These are phyloP conservation scores for Xylaria longipes DNA, from an alignment of 495 filamentous ascomycete species.

Conservation along the genomic window DNA sequence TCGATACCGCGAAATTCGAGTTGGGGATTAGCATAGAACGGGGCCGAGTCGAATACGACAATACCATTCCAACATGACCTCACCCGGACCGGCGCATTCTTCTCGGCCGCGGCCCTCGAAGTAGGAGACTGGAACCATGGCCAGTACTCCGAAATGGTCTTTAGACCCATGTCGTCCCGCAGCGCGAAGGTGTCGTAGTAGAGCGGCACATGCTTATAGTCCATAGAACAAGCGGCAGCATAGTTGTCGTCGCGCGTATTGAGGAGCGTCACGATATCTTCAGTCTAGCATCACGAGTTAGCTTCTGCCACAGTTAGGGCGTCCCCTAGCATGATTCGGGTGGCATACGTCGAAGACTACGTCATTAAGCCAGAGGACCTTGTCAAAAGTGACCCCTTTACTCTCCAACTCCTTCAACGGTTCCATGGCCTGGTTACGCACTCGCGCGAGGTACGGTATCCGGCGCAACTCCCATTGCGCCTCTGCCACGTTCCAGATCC, in stretches of 20 bases:
- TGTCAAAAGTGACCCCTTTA: slow-evolving; percentile 63
- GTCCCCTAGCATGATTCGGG: not conserved
- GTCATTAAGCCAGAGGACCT: slow-evolving; percentile 77
- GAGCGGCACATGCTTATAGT: slow-evolving; percentile 69
- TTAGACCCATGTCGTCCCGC: slow-evolving; percentile 69
- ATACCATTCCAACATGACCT: slow-evolving; percentile 87
- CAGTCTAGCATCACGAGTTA: slow-evolving; percentile 47
- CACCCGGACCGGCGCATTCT: slow-evolving; percentile 67
- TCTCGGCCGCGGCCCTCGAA: slow-evolving; percentile 65
- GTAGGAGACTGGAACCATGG: slow-evolving; percentile 73
- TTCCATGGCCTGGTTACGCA: slow-evolving; percentile 66
- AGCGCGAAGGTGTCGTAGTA: slow-evolving; percentile 90
- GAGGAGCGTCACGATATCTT: slow-evolving; percentile 74
- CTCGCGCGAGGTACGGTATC: slow-evolving; percentile 70
- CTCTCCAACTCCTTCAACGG: slow-evolving; percentile 46
- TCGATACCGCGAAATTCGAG: slow-evolving; percentile 73
- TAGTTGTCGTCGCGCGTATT: slow-evolving; percentile 75
- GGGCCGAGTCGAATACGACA: slow-evolving; percentile 50
- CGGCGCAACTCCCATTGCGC: slow-evolving; percentile 62
- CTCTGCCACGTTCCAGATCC: slow-evolving; percentile 63
- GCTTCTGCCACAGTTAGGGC: slow-evolving; percentile 11
- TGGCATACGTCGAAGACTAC: slow-evolving; percentile 63
- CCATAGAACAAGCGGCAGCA: slow-evolving; percentile 81
- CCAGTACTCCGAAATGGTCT: slow-evolving; percentile 61
- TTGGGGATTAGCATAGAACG: slow-evolving; percentile 61